Percentiles rank a stretch among this genome's conserved stretches.
These are phyloP conservation scores for Beauveria rudraprayagi DNA, from an alignment of 2,329 filamentous ascomycete species.

Conservation along the genomic window DNA sequence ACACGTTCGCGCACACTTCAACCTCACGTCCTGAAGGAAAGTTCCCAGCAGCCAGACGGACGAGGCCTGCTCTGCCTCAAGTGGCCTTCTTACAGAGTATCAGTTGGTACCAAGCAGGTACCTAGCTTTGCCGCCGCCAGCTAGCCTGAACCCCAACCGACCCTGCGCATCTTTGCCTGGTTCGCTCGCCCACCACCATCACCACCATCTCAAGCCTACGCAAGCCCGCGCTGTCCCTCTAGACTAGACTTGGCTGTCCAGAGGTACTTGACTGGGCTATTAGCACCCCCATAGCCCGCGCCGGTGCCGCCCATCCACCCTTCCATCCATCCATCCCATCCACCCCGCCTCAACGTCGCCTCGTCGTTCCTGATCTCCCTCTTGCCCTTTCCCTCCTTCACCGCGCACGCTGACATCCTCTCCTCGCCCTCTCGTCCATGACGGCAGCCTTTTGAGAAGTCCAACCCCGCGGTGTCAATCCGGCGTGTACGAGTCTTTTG, in stretches of 20 bases:
- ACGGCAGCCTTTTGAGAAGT: slow-evolving; percentile 25
- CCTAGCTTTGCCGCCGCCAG: neutral
- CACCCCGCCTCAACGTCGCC: slow-evolving; percentile 25
- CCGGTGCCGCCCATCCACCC: slow-evolving; percentile 2
- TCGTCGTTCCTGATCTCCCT: slow-evolving; percentile 20
- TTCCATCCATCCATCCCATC: slow-evolving; percentile 18
- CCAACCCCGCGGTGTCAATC: slow-evolving; percentile 26
- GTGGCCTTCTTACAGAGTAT: too few relatives aligned
- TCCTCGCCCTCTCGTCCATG: slow-evolving; percentile 27
- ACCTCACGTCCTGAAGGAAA: neutral
- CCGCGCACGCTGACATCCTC: slow-evolving; percentile 21
- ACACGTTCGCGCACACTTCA: neutral
- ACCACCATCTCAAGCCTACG: neutral
- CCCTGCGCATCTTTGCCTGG: neutral
- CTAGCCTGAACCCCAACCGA: slow-evolving; percentile 2
- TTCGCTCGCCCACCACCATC: neutral
- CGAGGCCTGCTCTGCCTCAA: neutral
- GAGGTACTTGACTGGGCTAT: neutral
- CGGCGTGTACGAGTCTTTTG: slow-evolving; percentile 30
- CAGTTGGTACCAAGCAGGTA: neutral
- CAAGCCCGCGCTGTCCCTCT: neutral
- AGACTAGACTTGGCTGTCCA: neutral
- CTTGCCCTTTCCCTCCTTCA: slow-evolving; percentile 17
- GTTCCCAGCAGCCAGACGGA: neutral
- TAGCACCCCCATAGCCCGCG: neutral